A percentile compares a stretch with the other conserved stretches of the same genome.
These are phyloP conservation scores for Phytopythium oedochilum DNA, from an alignment of 352 stramenopile genomes.

Conservation along the genomic window DNA sequence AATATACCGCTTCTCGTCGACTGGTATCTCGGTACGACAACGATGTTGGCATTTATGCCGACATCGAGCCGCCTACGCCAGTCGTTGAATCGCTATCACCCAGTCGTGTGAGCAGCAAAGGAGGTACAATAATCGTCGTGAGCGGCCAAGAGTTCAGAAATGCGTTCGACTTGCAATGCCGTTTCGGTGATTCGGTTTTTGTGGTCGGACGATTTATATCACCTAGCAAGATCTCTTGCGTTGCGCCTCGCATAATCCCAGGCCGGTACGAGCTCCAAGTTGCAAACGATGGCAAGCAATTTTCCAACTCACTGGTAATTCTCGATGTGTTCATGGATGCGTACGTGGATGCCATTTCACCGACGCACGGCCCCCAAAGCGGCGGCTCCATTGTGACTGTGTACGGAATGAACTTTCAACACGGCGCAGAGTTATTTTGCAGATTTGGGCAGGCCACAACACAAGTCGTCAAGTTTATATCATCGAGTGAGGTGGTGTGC, in stretches of 20 bases:
- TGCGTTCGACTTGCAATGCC: slow-evolving; percentile 66
- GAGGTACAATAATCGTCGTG: slow-evolving; percentile 72
- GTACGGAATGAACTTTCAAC: slow-evolving; percentile 78
- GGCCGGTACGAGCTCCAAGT: slow-evolving; percentile 68
- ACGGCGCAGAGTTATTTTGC: slow-evolving; percentile 48
- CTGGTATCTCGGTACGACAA: neutral
- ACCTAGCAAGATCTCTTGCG: slow-evolving; percentile 45
- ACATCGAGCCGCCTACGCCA: neutral
- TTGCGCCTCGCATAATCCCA: slow-evolving; percentile 46
- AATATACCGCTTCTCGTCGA: slow-evolving; percentile 1
- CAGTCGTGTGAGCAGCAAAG: slow-evolving; percentile 10
- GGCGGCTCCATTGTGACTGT: slow-evolving; percentile 85
- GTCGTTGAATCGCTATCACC: slow-evolving; percentile 13
- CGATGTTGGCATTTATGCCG: neutral
- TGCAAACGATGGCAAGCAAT: slow-evolving; percentile 62
- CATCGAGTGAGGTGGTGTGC: slow-evolving; percentile 66
- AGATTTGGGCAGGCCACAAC: slow-evolving; percentile 62
- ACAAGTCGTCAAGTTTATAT: slow-evolving; percentile 63
- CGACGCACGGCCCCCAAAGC: slow-evolving; percentile 58
- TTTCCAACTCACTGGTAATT: slow-evolving; percentile 48
- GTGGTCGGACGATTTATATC: slow-evolving; percentile 51
- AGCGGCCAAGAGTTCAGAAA: slow-evolving; percentile 74
- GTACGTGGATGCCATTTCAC: slow-evolving; percentile 61
- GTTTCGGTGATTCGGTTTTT: slow-evolving; percentile 60
- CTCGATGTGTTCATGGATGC: slow-evolving; percentile 77